These are phyloP conservation scores for Rhynchosporium secalis DNA, from an alignment of 2,329 filamentous ascomycete genomes.

Conservation along the genomic window DNA sequence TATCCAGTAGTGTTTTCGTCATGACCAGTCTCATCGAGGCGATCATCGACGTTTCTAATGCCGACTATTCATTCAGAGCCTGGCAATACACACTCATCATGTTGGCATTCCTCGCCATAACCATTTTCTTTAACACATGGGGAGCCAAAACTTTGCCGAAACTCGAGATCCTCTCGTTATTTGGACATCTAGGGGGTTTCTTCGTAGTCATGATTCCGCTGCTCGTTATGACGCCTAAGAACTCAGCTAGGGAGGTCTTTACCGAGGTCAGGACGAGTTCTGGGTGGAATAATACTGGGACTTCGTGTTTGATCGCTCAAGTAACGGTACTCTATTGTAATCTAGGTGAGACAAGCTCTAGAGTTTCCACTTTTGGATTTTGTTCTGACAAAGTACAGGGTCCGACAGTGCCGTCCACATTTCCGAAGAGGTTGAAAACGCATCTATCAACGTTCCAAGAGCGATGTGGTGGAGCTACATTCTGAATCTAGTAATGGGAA, in stretches of 20 bases:
- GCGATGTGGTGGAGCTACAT: slow-evolving; percentile 49
- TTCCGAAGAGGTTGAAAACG: slow-evolving; percentile 52
- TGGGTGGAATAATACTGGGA: slow-evolving; percentile 40
- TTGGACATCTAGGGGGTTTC: slow-evolving; percentile 48
- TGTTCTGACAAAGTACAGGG: slow-evolving; percentile 16
- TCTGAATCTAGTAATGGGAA: slow-evolving; percentile 49
- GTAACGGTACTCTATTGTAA: slow-evolving; percentile 36
- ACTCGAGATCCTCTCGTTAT: slow-evolving; percentile 46
- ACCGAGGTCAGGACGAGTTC: slow-evolving; percentile 39
- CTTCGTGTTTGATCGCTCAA: slow-evolving; percentile 43
- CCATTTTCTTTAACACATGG: slow-evolving; percentile 48
- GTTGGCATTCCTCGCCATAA: slow-evolving; percentile 45
- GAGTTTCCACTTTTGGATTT: neutral
- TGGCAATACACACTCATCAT: slow-evolving; percentile 49
- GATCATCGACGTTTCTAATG: slow-evolving; percentile 40
- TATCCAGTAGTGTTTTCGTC: slow-evolving; percentile 46
- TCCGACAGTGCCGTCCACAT: slow-evolving; percentile 41
- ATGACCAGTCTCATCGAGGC: slow-evolving; percentile 48
- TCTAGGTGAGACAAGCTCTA: slow-evolving; percentile 34
- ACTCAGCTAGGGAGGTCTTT: slow-evolving; percentile 36
- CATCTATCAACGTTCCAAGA: slow-evolving; percentile 48
- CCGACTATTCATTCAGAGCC: slow-evolving; percentile 40
- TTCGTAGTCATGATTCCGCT: slow-evolving; percentile 46
- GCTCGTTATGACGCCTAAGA: slow-evolving; percentile 36
- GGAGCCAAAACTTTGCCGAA: slow-evolving; percentile 44